phyloP scores from a whole-genome alignment of 441 rosid genomes.

The Gossypium davidsonii region DNA sequence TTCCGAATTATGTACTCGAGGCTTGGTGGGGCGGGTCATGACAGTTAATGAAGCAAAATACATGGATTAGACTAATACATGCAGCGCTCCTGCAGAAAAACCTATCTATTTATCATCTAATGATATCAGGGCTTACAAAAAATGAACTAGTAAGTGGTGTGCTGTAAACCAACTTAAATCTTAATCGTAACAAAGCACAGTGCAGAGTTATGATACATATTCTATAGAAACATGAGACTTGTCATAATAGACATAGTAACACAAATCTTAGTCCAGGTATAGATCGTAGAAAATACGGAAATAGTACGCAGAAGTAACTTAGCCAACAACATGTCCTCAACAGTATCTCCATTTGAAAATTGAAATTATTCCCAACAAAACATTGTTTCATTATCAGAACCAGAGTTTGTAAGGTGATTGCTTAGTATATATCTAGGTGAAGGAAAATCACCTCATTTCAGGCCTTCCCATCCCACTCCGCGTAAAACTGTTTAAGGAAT shows the following conservation, averaged over 20 bases:
- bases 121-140: neutral
- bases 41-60: neutral
- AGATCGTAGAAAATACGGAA: neutral
- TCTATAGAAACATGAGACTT: neutral
- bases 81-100: neutral
- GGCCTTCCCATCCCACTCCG: constrained; percentile 71
- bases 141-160: neutral
- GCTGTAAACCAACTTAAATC: neutral
- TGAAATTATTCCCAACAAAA: neutral
- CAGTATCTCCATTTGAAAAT: neutral
- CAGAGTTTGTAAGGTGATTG: neutral
- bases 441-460: constrained; percentile 22
- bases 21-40: too few species aligned
- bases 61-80: neutral
- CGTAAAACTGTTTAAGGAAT: constrained; percentile 51
- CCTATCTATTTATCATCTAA: neutral
- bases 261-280: neutral
- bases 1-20: too few species aligned
- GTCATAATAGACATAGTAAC: neutral
- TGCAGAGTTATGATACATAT: neutral
- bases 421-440: neutral
- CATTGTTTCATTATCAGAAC: neutral
- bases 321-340: neutral
- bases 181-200: neutral
- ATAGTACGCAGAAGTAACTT: neutral